These are phyloP conservation scores for Ogataea haglerorum DNA, from an alignment of 805 yeast genomes.

Conservation along the genomic window DNA sequence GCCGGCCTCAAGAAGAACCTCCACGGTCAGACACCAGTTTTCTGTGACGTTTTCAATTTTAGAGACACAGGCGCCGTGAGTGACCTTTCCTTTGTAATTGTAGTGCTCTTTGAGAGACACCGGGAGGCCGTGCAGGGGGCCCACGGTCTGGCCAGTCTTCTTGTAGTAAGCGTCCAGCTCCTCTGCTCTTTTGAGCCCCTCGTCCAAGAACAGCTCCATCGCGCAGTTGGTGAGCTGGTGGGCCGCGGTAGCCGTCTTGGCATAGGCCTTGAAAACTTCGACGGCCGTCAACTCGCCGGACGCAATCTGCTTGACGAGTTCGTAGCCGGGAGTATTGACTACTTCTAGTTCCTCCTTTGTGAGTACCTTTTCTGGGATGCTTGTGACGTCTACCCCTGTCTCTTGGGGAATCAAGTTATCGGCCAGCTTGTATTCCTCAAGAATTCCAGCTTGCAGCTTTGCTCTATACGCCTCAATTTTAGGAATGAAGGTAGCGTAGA, in stretches of 20 bases:
- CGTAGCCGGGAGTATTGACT: constrained; percentile 38
- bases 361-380: constrained; percentile 31
- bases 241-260: constrained; percentile 45
- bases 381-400: constrained; percentile 25
- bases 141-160: constrained; percentile 45
- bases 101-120: constrained; percentile 60
- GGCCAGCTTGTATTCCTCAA: constrained; percentile 24
- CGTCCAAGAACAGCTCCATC: constrained; percentile 43
- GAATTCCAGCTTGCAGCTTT: constrained; percentile 27
- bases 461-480: constrained; percentile 34
- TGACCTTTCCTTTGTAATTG: constrained; percentile 46
- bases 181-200: constrained; percentile 45
- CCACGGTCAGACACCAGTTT: constrained; percentile 40
- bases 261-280: constrained; percentile 45
- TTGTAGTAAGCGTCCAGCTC: constrained; percentile 49
- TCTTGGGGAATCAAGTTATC: constrained; percentile 17
- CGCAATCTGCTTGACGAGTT: constrained; percentile 35
- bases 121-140: constrained; percentile 64
- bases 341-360: constrained; percentile 38
- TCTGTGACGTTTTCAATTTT: constrained; percentile 38
- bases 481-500: constrained; percentile 29
- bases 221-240: constrained; percentile 51
- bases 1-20: constrained; percentile 37
- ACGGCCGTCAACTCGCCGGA: constrained; percentile 39
- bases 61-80: constrained; percentile 49